Evolutionary conservation across 306 rosid species (phyloP), one percentile per base, ranked within the genome.

Genomic region (Pterocarpus santalinus): DNA sequence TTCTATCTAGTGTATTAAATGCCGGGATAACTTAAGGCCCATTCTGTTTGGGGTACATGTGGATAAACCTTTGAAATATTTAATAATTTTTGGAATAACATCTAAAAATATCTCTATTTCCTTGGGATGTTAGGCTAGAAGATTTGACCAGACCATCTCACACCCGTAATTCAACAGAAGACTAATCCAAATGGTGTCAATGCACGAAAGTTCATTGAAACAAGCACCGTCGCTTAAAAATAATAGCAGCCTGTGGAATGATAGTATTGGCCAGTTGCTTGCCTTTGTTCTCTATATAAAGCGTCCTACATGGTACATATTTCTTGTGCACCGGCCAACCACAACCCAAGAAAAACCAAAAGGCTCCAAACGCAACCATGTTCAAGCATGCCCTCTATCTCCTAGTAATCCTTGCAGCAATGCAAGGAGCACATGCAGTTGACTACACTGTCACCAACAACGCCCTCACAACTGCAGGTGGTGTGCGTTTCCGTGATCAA

Each of bases 381-480:
- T 79, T 1, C 2, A 38, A 66, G 81, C 65, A 53, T 32, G 4
- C 15, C 33, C 49, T 89, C 8, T 77, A 55, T 32, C 77, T 82
- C 71, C 13, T 86, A 16, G 65, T 76, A 28, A 13, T 80, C 69
- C 69, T 88, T 13, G 63, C 80, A 3, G 65, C 68, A 32, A 28
- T 81, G 7, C 86, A 83, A 2, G 58, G 70, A 14, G 38, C 82
- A 15, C 34, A 71, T 0, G 91, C 87, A 4, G 86, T 87, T 1
- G 78, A 88, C 3, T 92, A 64, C 82, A 44, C 5, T 0, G 84
- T 87, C 35, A 74, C 71, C 46, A 90, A 87, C 88, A 61, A 9
- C 0, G 95, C 88, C 4, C 75, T 51, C 43, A 39, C 76, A 6
- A 89, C 90, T 32, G 5, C 79, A 0, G 92, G 92, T 0, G 92